These are phyloP conservation scores for Colletotrichum liriopes DNA, from an alignment of 2,329 filamentous ascomycete genomes.

Conservation along the genomic window DNA sequence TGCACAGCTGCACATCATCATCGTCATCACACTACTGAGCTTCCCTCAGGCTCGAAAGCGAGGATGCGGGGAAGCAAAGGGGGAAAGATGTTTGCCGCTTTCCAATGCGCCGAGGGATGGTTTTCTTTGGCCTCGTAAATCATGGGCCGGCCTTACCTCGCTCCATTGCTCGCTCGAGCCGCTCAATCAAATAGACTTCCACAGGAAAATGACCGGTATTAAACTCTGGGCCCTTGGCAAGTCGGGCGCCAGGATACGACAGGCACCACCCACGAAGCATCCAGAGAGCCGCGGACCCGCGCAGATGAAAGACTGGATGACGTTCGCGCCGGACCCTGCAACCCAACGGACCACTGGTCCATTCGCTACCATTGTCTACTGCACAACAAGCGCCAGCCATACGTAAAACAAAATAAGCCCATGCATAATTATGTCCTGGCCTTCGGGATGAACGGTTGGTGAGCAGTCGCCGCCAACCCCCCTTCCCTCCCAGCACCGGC, in stretches of 20 bases:
- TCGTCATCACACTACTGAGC: constrained; percentile 16
- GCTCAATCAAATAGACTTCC: constrained; percentile 27
- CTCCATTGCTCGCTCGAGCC: constrained; percentile 39
- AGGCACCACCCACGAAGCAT: neutral
- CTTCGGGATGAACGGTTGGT: constrained; percentile 33
- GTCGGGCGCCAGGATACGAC: constrained; percentile 16
- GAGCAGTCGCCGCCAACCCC: constrained; percentile 8
- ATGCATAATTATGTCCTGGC: neutral
- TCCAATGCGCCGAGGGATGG: neutral
- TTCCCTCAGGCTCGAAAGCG: constrained; percentile 1
- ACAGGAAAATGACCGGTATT: constrained; percentile 14
- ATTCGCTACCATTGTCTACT: constrained; percentile 1
- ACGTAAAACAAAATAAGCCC: constrained; percentile 3
- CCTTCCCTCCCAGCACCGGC: neutral
- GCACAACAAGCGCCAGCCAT: neutral
- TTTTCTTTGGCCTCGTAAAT: neutral
- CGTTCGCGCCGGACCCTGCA: constrained; percentile 27
- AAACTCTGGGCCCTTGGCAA: constrained; percentile 17
- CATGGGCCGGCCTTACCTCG: constrained; percentile 25
- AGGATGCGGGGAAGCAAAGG: constrained; percentile 27
- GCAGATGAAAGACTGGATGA: constrained; percentile 35
- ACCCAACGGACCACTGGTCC: neutral
- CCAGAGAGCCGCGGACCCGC: constrained; percentile 23
- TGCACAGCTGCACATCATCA: constrained; percentile 26
- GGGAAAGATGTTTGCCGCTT: neutral